Conservation (phyloP, 192 early-diverging fungal species). For the Coemansia sp. region DNA sequence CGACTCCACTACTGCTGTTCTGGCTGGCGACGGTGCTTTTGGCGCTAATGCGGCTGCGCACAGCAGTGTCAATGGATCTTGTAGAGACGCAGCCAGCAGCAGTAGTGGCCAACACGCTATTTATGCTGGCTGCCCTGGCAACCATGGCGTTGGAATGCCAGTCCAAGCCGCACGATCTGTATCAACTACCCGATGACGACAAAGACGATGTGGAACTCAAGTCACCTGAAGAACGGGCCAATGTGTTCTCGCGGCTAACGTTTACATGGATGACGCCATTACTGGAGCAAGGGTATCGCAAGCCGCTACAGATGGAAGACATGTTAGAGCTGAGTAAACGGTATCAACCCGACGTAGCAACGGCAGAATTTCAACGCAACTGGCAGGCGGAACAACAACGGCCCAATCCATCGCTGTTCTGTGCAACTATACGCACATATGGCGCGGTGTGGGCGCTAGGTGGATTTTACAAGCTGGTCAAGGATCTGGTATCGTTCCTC, state of each 20-base stretch:
- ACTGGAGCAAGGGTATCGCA: constrained; percentile 72
- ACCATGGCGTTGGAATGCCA: constrained; percentile 27
- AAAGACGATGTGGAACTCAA: constrained; percentile 10
- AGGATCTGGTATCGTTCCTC: constrained; percentile 71
- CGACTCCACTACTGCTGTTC: constrained; percentile 37
- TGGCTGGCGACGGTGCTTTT: constrained; percentile 31
- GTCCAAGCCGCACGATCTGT: constrained; percentile 28
- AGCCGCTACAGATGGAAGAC: constrained; percentile 49
- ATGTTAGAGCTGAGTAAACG: neutral
- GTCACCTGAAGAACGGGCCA: constrained; percentile 4
- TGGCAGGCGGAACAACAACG: constrained; percentile 8
- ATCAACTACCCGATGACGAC: constrained; percentile 17
- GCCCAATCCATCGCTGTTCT: constrained; percentile 18
- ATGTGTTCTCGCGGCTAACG: constrained; percentile 45
- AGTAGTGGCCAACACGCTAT: constrained; percentile 12
- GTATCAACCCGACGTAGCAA: constrained; percentile 3
- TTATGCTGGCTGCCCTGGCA: constrained; percentile 16
- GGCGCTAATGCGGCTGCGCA: constrained; percentile 33
- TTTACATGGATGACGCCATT: constrained; percentile 85
- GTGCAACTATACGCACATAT: neutral
- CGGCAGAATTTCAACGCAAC: constrained; percentile 9
- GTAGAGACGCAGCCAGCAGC: neutral
- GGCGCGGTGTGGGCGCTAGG: constrained; percentile 58
- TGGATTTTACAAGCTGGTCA: constrained; percentile 67
- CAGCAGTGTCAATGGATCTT: constrained; percentile 6